Evolutionary conservation across 441 rosid species (phyloP).

Genomic region (Brassica hybrid): DNA sequence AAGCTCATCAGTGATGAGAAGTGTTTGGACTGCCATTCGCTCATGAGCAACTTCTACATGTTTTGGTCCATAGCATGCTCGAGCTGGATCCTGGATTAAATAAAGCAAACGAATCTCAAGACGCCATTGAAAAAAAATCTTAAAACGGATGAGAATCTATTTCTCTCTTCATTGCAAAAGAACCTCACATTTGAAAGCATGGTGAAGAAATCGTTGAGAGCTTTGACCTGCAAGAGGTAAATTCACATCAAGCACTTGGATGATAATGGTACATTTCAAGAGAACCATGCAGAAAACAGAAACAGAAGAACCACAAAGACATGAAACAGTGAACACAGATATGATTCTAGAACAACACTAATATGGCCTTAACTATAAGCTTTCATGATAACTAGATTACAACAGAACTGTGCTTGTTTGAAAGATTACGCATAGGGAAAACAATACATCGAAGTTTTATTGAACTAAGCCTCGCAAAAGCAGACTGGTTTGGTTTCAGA

Average conservation of each 20-base stretch:
- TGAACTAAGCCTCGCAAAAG: too few relatives aligned
- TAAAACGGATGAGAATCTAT: background rate
- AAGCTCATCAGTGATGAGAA: slow-evolving; percentile 92
- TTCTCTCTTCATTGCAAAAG: slow-evolving; percentile 30
- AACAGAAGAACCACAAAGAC: too few relatives aligned
- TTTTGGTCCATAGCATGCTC: slow-evolving; percentile 98
- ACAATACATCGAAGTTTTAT: too few relatives aligned
- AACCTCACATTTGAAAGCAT: slow-evolving; percentile 95
- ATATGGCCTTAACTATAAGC: too few relatives aligned
- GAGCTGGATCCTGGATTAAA: slow-evolving; percentile 62
- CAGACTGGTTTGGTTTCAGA: too few relatives aligned
- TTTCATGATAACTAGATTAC: too few relatives aligned
- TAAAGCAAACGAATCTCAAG: slow-evolving; percentile 17
- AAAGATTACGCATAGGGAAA: too few relatives aligned
- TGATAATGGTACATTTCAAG: background rate
- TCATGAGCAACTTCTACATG: slow-evolving; percentile 98
- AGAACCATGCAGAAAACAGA: too few relatives aligned
- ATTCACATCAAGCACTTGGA: slow-evolving; percentile 22
- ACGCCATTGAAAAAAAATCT: slow-evolving; percentile 1
- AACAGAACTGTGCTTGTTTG: too few relatives aligned
- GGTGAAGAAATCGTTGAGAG: slow-evolving; percentile 77
- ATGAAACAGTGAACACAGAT: too few relatives aligned
- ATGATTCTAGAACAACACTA: too few relatives aligned
- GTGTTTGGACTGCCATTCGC: slow-evolving; percentile 92
- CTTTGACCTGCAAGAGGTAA: slow-evolving; percentile 68